Evolutionary conservation across 169 alveolate genomes (phyloP), one percentile per base, ranked within the genome.

Genomic region (Condylostoma magnum): DNA sequence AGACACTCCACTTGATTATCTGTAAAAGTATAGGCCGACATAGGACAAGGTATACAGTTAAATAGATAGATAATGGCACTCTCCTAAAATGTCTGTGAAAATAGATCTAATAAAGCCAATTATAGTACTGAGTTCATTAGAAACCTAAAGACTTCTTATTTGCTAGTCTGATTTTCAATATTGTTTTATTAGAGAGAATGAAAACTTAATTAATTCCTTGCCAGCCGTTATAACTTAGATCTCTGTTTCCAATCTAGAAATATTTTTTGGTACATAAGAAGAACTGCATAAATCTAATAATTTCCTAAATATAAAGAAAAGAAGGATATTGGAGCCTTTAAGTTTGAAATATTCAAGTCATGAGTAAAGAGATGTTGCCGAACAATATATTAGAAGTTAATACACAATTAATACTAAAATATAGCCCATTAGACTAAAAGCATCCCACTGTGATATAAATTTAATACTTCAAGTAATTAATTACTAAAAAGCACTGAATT

Each of bases 301-400:
- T 1, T 60, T 60, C 57, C 25, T 8, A 38, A 28, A 41, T 41
- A 60, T 60, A 12, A 28, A 10, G 8, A 60, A 60, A 41, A 36
- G 71, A 36, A 2, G 27, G 43, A 41, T 60, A 36, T n/a, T 60
- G 12, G 71, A 60, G 27, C 71, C 71, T 34, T 15, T 60, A 8
- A 28, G 43, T 22, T 28, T 41, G 1, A 60, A 38, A n/a, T 60
- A 18, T 2, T 18, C 36, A 41, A 18, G 46, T 25, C 6, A 15
- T 10, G 46, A 33, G 25, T 15, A 18, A 28, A 60, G 37, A 60
- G 37, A n/a, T n/a, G n/a, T n/a, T n/a, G n/a, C n/a, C n/a, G n/a
- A n/a, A 6, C 2, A 15, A 27, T 22, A 2, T 1, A 60, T 2
- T 0, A 12, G 27, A 0, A 37, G 34, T n/a, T 38, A 15, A 8